Percentiles rank a stretch among this genome's conserved stretches.
These are phyloP conservation scores for Asterochloris sp. DNA, from an alignment of 139 green algal genomes.

Conservation along the genomic window DNA sequence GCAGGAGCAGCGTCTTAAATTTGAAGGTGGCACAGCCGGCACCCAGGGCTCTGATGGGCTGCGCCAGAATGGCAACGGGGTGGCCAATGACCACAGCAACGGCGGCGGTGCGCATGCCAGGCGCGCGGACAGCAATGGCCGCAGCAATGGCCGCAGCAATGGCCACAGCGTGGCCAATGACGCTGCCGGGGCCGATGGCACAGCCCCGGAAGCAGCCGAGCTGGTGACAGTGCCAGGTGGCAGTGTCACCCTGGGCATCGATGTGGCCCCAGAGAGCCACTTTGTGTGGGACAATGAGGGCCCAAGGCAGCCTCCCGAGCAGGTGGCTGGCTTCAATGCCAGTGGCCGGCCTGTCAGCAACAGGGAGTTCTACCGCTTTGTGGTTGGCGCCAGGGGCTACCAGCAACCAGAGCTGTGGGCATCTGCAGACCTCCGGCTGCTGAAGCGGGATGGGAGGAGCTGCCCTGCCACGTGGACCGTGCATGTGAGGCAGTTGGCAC, in stretches of 20 bases:
- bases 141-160: background rate
- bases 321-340: constrained; percentile 26
- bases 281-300: constrained; percentile 69
- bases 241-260: constrained; percentile 33
- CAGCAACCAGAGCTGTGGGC: constrained; percentile 37
- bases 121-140: background rate
- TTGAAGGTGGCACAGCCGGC: no score
- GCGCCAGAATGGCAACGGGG: background rate
- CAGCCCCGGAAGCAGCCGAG: background rate
- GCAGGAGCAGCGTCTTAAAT: no score
- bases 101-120: background rate
- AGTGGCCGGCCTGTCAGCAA: constrained; percentile 42
- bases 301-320: constrained; percentile 12
- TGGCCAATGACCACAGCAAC: background rate
- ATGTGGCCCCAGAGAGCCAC: background rate
- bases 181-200: background rate
- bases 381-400: constrained; percentile 39
- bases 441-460: constrained; percentile 23
- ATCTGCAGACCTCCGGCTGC: constrained; percentile 20
- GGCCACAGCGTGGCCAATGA: background rate
- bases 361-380: constrained; percentile 44
- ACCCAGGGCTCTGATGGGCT: background rate
- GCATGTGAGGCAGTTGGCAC: background rate
- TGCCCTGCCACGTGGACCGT: constrained; percentile 50
- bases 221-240: constrained; percentile 4